Conservation (phyloP, 192 early-diverging fungal genomes). For the Podila clonocystis region DNA sequence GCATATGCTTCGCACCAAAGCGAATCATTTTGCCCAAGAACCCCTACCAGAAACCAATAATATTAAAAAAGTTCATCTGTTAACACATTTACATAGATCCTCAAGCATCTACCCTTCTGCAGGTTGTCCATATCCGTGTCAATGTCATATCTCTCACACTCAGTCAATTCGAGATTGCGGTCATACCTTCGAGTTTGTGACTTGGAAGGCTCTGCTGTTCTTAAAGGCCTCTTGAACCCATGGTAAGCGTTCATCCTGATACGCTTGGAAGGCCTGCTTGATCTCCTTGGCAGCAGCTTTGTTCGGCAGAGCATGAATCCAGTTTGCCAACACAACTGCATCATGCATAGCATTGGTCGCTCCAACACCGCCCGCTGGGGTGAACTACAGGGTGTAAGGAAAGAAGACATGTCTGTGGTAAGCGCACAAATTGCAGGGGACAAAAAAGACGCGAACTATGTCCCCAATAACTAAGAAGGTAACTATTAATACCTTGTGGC, state of each 20-base stretch:
- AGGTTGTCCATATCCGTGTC: background rate
- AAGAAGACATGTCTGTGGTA: background rate
- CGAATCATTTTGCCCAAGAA: slow-evolving; percentile 16
- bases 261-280: slow-evolving; percentile 17
- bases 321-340: slow-evolving; percentile 23
- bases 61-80: background rate
- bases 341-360: slow-evolving; percentile 29
- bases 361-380: slow-evolving; percentile 8
- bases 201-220: slow-evolving; percentile 16
- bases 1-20: slow-evolving; percentile 19
- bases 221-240: slow-evolving; percentile 19
- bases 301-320: slow-evolving; percentile 15
- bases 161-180: slow-evolving; percentile 1
- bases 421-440: background rate
- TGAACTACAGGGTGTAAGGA: slow-evolving; percentile 1
- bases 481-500: slow-evolving; percentile 5
- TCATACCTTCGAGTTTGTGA: slow-evolving; percentile 19
- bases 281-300: slow-evolving; percentile 6
- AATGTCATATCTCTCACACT: background rate
- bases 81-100: background rate
- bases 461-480: background rate
- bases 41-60: slow-evolving; percentile 11
- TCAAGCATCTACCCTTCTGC: background rate
- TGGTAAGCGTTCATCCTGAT: slow-evolving; percentile 13
- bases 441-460: background rate